phyloP scores from a whole-genome alignment of 441 rosid genomes.

The Pelargonium australe region DNA sequence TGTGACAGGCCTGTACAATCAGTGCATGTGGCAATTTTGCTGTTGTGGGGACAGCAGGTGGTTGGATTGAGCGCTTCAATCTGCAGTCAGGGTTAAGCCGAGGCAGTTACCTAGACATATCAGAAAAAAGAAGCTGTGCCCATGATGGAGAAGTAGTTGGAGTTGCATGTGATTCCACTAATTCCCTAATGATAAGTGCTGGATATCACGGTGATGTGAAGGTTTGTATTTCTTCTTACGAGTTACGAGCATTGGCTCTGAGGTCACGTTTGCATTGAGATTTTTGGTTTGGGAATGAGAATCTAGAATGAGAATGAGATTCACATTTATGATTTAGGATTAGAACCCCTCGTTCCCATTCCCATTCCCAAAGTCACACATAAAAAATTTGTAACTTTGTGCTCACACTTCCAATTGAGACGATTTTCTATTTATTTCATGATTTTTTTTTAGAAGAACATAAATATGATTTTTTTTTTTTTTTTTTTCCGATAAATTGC shows the following conservation, averaged over 20 bases:
- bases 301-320: neutral
- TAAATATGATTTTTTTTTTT: no score
- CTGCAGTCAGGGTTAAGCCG: slow-evolving; percentile 95
- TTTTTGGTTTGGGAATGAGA: no score
- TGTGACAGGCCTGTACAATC: slow-evolving; percentile 68
- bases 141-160: slow-evolving; percentile 86
- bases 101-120: slow-evolving; percentile 65
- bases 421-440: no score
- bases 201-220: slow-evolving; percentile 87
- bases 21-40: slow-evolving; percentile 98
- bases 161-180: slow-evolving; percentile 91
- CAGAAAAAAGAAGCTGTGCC: slow-evolving; percentile 47
- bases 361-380: no score
- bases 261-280: no score
- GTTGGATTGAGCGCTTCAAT: slow-evolving; percentile 94
- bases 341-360: neutral
- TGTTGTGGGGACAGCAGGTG: slow-evolving; percentile 81
- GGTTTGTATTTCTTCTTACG: slow-evolving; percentile 32
- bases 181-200: slow-evolving; percentile 85
- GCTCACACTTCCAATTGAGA: no score
- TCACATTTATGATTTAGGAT: neutral
- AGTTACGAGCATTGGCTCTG: neutral
- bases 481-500: no score
- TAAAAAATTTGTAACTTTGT: no score
- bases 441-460: no score